Base-by-base conservation (phyloP, 345 rosid genomes). In the Gossypium raimondii region DNA sequence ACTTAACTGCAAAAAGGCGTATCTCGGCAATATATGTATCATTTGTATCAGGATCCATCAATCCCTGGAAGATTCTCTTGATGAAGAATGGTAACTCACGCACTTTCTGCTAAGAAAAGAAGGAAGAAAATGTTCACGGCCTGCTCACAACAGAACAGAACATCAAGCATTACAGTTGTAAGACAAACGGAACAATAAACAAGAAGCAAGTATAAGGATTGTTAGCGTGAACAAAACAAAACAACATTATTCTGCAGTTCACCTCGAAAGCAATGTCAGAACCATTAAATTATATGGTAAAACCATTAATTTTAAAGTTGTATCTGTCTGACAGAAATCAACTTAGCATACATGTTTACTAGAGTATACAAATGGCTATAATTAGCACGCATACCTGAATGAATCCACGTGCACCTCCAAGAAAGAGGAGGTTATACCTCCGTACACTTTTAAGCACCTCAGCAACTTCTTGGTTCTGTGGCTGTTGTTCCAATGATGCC, bases 1-100 rank as follows among this genome's bases (percentile, higher is more conserved):
- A 83, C 90, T 84, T 85, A 90, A 90, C 98, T 73, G 92, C 96
- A 80, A 90, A 78, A 75, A 92, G 74, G 71, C 94, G 93, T 72
- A 89, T 86, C 82, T 89, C 92, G 29, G 77, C 76, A 79, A 89
- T 78, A 77, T 82, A 81, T 11, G 85, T 75, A 53, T 79, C 78
- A 73, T 83, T 82, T 9, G 80, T 72, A 83, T 93, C 96, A 16
- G 97, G 93, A 88, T 93, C 96, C 93, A 93, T 89, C 81, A 93
- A 77, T 50, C 79, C 85, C 55, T 73, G 82, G 53, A 93, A 81
- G 57, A 85, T 80, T 75, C 92, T 88, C 87, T 89, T 93, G 73
- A 92, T 75, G 43, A 89, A 80, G 11, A 87, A 82, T 24, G 98
- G 97, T 16, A 88, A 67, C 79, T 86, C 86, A 0, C 81, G 80